Evolutionary conservation across 495 filamentous ascomycete species (phyloP).

Genomic region (Penicillium cosmopolitanum): DNA sequence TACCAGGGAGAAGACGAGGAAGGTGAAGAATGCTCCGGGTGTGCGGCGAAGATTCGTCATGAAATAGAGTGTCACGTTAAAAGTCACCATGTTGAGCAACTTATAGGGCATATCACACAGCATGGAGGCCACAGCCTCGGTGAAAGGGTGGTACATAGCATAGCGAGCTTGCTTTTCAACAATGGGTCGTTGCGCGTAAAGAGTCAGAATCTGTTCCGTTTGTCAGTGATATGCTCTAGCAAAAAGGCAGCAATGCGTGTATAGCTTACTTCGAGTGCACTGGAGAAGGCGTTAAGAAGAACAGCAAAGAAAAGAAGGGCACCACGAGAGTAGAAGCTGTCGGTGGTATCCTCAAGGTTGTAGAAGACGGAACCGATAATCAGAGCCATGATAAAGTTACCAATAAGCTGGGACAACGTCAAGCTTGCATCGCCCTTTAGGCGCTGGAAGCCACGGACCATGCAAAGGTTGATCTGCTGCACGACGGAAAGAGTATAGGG

Average conservation of each 20-base stretch:
- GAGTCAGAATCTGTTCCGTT: conserved; percentile 54
- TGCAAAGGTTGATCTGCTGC: conserved; percentile 55
- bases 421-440: conserved; percentile 77
- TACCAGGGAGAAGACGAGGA: conserved; percentile 58
- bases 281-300: conserved; percentile 85
- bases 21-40: conserved; percentile 61
- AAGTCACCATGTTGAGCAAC: conserved; percentile 51
- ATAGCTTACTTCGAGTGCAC: conserved; percentile 68
- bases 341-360: conserved; percentile 65
- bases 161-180: conserved; percentile 71
- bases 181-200: conserved; percentile 67
- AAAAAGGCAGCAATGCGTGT: neutral
- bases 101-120: conserved; percentile 65
- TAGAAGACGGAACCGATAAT: conserved; percentile 90
- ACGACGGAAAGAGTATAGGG: conserved; percentile 51
- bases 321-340: conserved; percentile 80
- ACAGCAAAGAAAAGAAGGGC: conserved; percentile 93
- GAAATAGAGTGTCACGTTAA: conserved; percentile 66
- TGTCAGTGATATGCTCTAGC: neutral
- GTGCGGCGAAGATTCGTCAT: conserved; percentile 58
- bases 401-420: conserved; percentile 73
- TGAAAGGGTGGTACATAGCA: conserved; percentile 68
- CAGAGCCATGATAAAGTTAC: conserved; percentile 78
- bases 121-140: conserved; percentile 65
- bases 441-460: conserved; percentile 56